These are phyloP conservation scores for Scutellaria galericulata DNA, from an alignment of 257 asterid species.

Conservation along the genomic window DNA sequence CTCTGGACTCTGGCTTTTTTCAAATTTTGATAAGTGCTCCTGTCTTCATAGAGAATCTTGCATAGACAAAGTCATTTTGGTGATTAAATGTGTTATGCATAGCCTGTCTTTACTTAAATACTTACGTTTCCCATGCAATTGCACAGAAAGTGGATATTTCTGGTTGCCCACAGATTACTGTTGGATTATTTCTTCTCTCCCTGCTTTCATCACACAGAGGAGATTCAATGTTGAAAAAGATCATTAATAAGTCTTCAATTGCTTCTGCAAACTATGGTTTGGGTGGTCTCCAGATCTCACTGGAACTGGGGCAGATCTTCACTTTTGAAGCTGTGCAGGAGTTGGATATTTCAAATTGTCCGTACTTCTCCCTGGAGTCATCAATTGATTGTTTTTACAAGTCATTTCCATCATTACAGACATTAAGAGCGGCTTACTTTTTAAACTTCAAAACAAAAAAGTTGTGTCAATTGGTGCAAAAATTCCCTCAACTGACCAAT, in stretches of 20 bases:
- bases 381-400: slow-evolving; percentile 62
- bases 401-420: slow-evolving; percentile 75
- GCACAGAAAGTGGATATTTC: slow-evolving; percentile 82
- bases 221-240: slow-evolving; percentile 46
- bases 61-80: slow-evolving; percentile 9
- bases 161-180: slow-evolving; percentile 73
- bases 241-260: slow-evolving; percentile 42
- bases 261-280: slow-evolving; percentile 38
- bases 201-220: slow-evolving; percentile 51
- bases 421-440: slow-evolving; percentile 67
- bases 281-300: slow-evolving; percentile 37
- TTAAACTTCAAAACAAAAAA: slow-evolving; percentile 49
- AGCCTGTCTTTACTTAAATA: slow-evolving; percentile 34
- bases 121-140: slow-evolving; percentile 34
- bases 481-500: slow-evolving; percentile 55
- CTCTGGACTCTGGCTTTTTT: slow-evolving; percentile 10
- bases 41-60: slow-evolving; percentile 13
- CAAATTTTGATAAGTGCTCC: neutral
- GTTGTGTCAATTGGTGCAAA: slow-evolving; percentile 58
- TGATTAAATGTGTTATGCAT: slow-evolving; percentile 6
- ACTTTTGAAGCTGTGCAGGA: slow-evolving; percentile 72
- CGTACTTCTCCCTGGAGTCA: slow-evolving; percentile 61
- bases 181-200: slow-evolving; percentile 57
- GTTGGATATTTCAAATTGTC: slow-evolving; percentile 84
- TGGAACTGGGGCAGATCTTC: slow-evolving; percentile 45